phyloP scores from a whole-genome alignment of 2,329 filamentous ascomycete species.

The Capronia coronata region DNA sequence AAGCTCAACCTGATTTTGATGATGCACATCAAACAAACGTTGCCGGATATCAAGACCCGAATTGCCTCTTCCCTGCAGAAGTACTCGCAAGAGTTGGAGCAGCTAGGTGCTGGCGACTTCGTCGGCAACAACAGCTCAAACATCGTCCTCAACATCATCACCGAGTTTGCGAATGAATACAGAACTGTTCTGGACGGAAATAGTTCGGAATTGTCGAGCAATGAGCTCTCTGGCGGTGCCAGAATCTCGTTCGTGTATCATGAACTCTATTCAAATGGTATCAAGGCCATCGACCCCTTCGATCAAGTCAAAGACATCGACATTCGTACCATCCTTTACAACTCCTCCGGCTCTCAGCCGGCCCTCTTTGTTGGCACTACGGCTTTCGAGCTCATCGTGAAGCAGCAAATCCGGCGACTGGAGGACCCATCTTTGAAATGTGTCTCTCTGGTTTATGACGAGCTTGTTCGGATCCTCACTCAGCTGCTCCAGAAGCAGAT shows the following conservation, averaged over 20 bases:
- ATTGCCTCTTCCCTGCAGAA: constrained; percentile 93
- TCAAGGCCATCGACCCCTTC: constrained; percentile 97
- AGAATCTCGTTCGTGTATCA: constrained; percentile 99
- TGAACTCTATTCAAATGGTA: constrained; percentile 92
- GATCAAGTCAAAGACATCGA: constrained; percentile 96
- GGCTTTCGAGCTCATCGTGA: constrained; percentile 97
- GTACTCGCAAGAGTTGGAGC: constrained; percentile 72
- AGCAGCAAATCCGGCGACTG: constrained; percentile 93
- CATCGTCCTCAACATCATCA: constrained; percentile 97
- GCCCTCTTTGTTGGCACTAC: constrained; percentile 95
- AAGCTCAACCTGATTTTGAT: constrained; percentile 98
- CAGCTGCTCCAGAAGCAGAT: constrained; percentile 82
- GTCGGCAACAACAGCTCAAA: constrained; percentile 90
- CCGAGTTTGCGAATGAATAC: constrained; percentile 97
- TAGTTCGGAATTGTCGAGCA: constrained; percentile 89
- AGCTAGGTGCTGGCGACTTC: constrained; percentile 77
- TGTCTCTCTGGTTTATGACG: constrained; percentile 93
- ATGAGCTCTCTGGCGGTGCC: constrained; percentile 90
- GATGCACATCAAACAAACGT: constrained; percentile 99
- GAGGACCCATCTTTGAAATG: constrained; percentile 97
- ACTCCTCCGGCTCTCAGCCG: constrained; percentile 96
- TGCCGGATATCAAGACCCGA: constrained; percentile 95
- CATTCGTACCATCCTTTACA: constrained; percentile 94
- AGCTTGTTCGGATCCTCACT: constrained; percentile 88
- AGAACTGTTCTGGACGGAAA: constrained; percentile 92